phyloP scores from a whole-genome alignment of 2,329 filamentous ascomycete genomes.

The Rhynchosporium graminicola region DNA sequence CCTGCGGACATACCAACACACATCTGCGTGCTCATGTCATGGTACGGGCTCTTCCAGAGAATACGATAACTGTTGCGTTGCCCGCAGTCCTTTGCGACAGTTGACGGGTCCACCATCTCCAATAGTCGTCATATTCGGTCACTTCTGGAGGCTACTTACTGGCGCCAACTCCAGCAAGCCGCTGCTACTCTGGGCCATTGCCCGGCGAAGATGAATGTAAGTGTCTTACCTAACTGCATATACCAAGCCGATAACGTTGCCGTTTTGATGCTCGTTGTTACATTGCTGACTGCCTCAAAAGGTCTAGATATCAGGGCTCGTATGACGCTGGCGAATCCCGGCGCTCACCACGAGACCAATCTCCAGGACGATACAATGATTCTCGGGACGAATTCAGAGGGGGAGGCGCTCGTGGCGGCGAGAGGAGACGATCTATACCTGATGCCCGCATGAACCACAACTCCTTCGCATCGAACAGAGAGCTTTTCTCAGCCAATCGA shows the following conservation, averaged over 20 bases:
- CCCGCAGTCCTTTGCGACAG: constrained; percentile 6
- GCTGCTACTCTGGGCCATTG: constrained; percentile 16
- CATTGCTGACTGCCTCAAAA: constrained; percentile 26
- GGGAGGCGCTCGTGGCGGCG: constrained; percentile 33
- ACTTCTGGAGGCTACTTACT: background rate
- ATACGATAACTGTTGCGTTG: constrained; percentile 7
- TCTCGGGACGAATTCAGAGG: constrained; percentile 38
- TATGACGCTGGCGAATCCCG: constrained; percentile 44
- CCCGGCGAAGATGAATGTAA: constrained; percentile 22
- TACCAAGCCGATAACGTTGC: background rate
- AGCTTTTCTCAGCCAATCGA: constrained; percentile 48
- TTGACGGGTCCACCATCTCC: constrained; percentile 3
- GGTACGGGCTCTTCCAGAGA: background rate
- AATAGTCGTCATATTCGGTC: constrained; percentile 5
- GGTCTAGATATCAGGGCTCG: constrained; percentile 41
- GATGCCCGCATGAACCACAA: constrained; percentile 44
- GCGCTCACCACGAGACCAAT: constrained; percentile 44
- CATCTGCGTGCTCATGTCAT: background rate
- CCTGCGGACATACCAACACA: background rate
- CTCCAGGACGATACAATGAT: constrained; percentile 42
- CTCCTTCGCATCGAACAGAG: constrained; percentile 61
- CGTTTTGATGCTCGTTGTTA: background rate
- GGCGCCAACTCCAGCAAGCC: constrained; percentile 6
- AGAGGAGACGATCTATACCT: constrained; percentile 37
- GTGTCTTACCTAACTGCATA: background rate